phyloP scores from a whole-genome alignment of 805 yeast species.

The Candida ipomoeae region DNA sequence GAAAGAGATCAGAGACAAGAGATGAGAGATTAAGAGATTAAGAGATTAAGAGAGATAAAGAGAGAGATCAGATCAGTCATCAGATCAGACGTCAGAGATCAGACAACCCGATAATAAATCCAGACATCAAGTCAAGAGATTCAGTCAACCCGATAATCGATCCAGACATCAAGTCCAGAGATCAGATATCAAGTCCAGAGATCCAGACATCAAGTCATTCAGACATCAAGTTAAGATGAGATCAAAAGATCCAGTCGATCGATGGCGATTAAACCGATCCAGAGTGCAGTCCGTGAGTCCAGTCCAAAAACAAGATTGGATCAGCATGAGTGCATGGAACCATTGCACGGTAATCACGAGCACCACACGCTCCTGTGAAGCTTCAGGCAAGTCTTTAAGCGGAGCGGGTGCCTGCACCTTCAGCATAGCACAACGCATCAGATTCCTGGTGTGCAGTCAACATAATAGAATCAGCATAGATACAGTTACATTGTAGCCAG shows the following conservation, averaged over 20 bases:
- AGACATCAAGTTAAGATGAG: not conserved
- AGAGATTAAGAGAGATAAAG: not conserved
- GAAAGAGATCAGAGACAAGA: not conserved
- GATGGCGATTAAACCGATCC: too few species aligned
- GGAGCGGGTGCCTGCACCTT: conserved; percentile 2
- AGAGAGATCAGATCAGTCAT: too few species aligned
- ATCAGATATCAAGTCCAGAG: not conserved
- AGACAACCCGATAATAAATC: not conserved
- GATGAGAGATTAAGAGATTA: not conserved
- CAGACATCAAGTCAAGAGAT: not conserved
- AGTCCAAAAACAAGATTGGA: not conserved
- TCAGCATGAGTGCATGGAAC: not conserved
- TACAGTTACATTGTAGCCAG: too few species aligned
- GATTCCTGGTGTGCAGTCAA: not conserved
- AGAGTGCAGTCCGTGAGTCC: not conserved
- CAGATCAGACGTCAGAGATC: too few species aligned
- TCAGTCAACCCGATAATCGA: too few species aligned
- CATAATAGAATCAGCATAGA: too few species aligned
- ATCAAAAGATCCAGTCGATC: not conserved
- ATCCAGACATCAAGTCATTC: too few species aligned
- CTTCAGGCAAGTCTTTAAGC: conserved; percentile 6
- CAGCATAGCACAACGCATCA: conserved; percentile 3
- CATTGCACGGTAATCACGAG: not conserved
- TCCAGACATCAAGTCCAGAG: not conserved
- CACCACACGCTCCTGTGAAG: conserved; percentile 2